Evolutionary conservation across 306 rosid genomes (phyloP), one percentile per base, ranked within the genome.

Genomic region (Vigna hirtella): DNA sequence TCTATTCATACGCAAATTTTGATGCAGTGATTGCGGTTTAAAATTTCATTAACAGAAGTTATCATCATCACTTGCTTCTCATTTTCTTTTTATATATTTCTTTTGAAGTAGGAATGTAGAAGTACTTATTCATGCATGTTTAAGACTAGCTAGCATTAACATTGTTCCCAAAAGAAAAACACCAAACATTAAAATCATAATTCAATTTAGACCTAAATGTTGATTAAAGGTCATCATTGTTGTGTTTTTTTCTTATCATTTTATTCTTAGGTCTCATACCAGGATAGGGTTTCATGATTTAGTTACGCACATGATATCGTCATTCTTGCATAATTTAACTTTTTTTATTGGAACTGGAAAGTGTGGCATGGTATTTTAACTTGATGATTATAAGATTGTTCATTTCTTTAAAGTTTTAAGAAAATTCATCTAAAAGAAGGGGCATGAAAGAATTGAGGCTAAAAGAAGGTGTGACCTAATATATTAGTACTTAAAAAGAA

Each of bases 11-110:
- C 45, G 81, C 26, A 24, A 68, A 49, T 70, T 68, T 6, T 18
- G 2, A 47, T 69, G 61, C 76, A 52, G 80, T 66, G 76, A 74
- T 74, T 74, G 80, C 84, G 76, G 63, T 66, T 47, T 38, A 56
- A 73, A 52, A 24, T 24, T 43, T 66, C 3, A 22, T 15, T 42
- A 13, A 22, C 42, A 49, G 2, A 11, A 45, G 45, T 63, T 61
- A 73, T 28, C 69, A 66, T 67, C 59, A 66, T 66, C 68, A 67
- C 66, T 63, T 76, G 51, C 45, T 32, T 49, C 48, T 64, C 36
- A 28, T 3, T 1, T 26, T 42, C 42, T 42, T 4, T n/a, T 30
- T 30, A 30, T 30, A 9, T 65, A 9, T 38, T 45, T 10, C 50
- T 45, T 64, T 13, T 55, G 53, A 38, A 4, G 26, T 42, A 42